These are phyloP conservation scores for Vitis riparia DNA, from an alignment of 164 flowering plant species.

Conservation along the genomic window DNA sequence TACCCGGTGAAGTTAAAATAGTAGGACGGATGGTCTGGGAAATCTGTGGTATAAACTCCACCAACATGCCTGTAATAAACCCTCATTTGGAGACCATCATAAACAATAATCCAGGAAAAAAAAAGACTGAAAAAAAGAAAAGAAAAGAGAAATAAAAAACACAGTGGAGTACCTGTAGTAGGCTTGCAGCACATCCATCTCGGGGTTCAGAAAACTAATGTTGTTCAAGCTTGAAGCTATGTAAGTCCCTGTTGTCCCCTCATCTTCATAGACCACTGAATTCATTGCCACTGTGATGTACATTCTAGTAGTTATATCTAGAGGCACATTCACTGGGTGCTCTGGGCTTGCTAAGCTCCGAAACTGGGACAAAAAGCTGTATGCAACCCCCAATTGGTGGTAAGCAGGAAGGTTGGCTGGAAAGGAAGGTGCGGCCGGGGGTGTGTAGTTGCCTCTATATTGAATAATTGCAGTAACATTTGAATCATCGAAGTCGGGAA, in stretches of 20 bases:
- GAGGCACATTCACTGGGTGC: constrained; percentile 26
- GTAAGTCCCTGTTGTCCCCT: constrained; percentile 12
- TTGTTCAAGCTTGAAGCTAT: constrained; percentile 33
- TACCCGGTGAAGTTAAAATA: constrained; percentile 9
- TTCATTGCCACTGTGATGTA: constrained; percentile 9
- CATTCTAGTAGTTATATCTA: background rate
- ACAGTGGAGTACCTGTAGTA: constrained; percentile 11
- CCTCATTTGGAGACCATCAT: no score
- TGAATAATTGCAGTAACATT: constrained; percentile 31
- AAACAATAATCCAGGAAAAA: no score
- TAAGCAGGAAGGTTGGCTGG: constrained; percentile 18
- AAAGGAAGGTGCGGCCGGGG: constrained; percentile 3
- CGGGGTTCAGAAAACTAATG: constrained; percentile 17
- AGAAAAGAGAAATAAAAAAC: background rate
- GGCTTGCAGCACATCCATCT: constrained; percentile 19
- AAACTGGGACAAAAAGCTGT: constrained; percentile 6
- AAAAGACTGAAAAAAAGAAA: no score
- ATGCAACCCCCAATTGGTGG: constrained; percentile 6
- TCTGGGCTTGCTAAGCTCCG: constrained; percentile 20
- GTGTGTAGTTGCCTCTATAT: constrained; percentile 14
- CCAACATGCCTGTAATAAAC: background rate
- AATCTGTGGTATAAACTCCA: background rate
- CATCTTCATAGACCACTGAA: constrained; percentile 16
- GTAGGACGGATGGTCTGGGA: background rate
- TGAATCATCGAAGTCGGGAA: constrained; percentile 17